phyloP scores from a whole-genome alignment of 208 protist genomes.

The Ichthyophonus hoferi region DNA sequence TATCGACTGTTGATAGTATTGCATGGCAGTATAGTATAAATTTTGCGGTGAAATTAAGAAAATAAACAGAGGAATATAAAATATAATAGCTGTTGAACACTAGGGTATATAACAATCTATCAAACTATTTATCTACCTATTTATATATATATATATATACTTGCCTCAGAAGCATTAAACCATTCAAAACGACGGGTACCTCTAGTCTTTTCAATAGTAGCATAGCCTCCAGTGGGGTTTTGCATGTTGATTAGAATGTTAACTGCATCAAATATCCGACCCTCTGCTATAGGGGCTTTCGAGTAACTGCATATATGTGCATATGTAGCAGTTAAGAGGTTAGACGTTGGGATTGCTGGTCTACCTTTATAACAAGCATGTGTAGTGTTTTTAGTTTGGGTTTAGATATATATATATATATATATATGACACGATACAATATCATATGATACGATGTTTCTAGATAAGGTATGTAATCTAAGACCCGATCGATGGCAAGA shows the following conservation, averaged over 20 bases:
- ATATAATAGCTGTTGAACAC: background rate
- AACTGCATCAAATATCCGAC: conserved; percentile 69
- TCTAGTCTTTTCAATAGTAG: conserved; percentile 85
- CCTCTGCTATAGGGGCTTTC: conserved; percentile 21
- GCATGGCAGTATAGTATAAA: background rate
- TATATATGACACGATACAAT: no score
- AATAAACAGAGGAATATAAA: background rate
- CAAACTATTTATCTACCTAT: background rate
- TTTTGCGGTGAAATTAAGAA: background rate
- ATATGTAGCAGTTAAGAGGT: no score
- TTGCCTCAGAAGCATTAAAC: conserved; percentile 88
- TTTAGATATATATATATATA: no score
- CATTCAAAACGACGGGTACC: conserved; percentile 75
- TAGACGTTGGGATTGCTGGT: no score
- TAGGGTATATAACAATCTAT: background rate
- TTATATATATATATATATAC: conserved; percentile 46
- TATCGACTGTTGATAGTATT: no score
- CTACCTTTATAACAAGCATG: no score
- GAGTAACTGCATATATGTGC: conserved; percentile 15
- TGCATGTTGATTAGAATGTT: conserved; percentile 88
- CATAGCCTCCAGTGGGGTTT: conserved; percentile 87
- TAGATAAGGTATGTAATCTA: no score
- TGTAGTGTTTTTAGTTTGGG: no score
- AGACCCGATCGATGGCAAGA: no score
- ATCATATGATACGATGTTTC: no score